Evolutionary conservation across 2,329 filamentous ascomycete species (phyloP).

Genomic region (Dactylellina drechsleri): DNA sequence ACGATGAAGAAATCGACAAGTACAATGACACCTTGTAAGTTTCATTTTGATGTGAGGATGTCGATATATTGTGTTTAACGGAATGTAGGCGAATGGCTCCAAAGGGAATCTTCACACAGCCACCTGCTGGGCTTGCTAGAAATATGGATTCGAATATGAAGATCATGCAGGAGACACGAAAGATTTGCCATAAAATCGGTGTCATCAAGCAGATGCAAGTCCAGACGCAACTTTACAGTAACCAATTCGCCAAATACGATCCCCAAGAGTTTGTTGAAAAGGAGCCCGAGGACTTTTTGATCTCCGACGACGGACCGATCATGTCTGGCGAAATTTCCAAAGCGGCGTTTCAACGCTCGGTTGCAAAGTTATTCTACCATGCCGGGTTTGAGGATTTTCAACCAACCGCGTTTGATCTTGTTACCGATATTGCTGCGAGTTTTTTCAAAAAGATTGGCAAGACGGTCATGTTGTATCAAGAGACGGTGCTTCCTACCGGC

Average conservation of each 20-base stretch:
- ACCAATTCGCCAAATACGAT: constrained; percentile 97
- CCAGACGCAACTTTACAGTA: constrained; percentile 95
- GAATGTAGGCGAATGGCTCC: constrained; percentile 70
- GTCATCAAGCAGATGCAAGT: constrained; percentile 99
- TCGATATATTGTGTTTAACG: constrained; percentile 18
- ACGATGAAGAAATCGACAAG: constrained; percentile 87
- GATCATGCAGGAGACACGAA: constrained; percentile 96
- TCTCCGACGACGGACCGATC: constrained; percentile 86
- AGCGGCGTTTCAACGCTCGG: constrained; percentile 85
- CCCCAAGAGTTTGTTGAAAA: constrained; percentile 86
- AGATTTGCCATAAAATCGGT: constrained; percentile 93
- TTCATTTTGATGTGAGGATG: neutral
- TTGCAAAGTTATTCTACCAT: constrained; percentile 95
- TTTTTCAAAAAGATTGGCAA: constrained; percentile 86
- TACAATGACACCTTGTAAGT: constrained; percentile 79
- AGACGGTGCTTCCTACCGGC: constrained; percentile 70
- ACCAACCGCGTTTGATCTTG: constrained; percentile 87
- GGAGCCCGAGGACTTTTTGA: constrained; percentile 87
- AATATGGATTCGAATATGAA: constrained; percentile 90
- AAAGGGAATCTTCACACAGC: constrained; percentile 77
- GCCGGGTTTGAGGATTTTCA: constrained; percentile 97
- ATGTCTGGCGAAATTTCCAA: constrained; percentile 85
- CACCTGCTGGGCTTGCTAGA: constrained; percentile 76
- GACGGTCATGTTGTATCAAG: constrained; percentile 82
- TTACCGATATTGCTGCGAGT: constrained; percentile 87